These are phyloP conservation scores for Quercus aquifolioides DNA, from an alignment of 306 rosid species.

Conservation along the genomic window DNA sequence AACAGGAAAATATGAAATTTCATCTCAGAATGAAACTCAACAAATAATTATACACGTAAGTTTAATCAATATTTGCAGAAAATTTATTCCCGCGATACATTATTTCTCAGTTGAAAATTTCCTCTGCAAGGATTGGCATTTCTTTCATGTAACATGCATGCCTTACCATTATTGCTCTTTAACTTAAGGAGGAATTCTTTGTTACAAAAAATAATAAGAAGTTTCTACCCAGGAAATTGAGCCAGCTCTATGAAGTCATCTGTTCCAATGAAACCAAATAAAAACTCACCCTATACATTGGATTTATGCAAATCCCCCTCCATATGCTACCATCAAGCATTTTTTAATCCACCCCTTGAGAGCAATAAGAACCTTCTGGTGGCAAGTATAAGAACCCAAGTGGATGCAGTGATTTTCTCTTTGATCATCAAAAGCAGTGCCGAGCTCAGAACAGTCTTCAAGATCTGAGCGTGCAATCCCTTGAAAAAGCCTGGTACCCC, in stretches of 20 bases:
- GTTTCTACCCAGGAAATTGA: slow-evolving; percentile 7
- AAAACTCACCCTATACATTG: slow-evolving; percentile 13
- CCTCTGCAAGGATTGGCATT: not conserved
- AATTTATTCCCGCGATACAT: not conserved
- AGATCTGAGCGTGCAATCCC: slow-evolving; percentile 94
- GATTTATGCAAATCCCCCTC: not conserved
- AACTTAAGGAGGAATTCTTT: not conserved
- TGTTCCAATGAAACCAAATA: slow-evolving; percentile 3
- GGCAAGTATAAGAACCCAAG: slow-evolving; percentile 92
- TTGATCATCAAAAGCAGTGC: slow-evolving; percentile 98
- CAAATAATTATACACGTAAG: not conserved
- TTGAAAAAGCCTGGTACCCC: slow-evolving; percentile 82
- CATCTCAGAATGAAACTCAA: not conserved
- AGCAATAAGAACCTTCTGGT: slow-evolving; percentile 60
- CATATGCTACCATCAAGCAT: slow-evolving; percentile 21
- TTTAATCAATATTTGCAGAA: not conserved
- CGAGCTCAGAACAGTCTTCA: slow-evolving; percentile 94
- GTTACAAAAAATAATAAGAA: slow-evolving; percentile 2
- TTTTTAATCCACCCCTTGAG: slow-evolving; percentile 48
- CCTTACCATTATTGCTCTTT: not conserved
- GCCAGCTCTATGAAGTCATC: not conserved
- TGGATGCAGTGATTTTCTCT: slow-evolving; percentile 81
- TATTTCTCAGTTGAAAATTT: slow-evolving; percentile 2
- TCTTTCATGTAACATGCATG: not conserved
- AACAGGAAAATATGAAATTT: not conserved